Base-by-base conservation (phyloP, 1,284 basidiomycete species). In the Cystobasidium sp. region DNA sequence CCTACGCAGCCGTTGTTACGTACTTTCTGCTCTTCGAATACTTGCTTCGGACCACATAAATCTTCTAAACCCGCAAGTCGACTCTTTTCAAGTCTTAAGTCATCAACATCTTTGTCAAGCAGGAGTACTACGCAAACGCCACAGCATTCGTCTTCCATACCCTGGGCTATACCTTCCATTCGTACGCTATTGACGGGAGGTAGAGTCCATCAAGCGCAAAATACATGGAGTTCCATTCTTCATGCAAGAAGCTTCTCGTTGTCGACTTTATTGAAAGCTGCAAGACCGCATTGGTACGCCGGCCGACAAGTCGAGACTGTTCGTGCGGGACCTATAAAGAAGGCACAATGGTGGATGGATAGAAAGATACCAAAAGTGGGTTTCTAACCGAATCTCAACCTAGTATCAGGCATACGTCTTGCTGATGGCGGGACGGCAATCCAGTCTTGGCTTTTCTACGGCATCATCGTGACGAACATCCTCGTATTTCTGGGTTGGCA, bases 371-470 rank as follows among this genome's bases (percentile, higher is more conserved):
- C 68, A 24, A 71, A 52, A 22, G 52, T 56, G 52, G 14, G 53
- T 22, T 18, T 1, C 46, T 6, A 20, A 49, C 52, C n/a, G 18
- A n/a, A 41, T 3, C 41, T 16, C 14, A 44, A 12, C 22, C 31
- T 52, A 41, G 22, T 16, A 39, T 22, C 16, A 44, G 46, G 46
- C n/a, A 12, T n/a, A 49, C 46, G 41, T 12, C 41, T 5, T 16
- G 24, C 5, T 18, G 31, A 49, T 47, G 39, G 16, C 24, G 31
- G 52, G 39, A 6, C 18, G 6, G 9, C 9, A 22, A 18, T 65
- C 1, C 31, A 66, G 66, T 44, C 52, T 6, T 73, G 70, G 70
- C 63, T 73, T 7, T 65, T 73, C 70, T 73, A 66, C 55, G 70
- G 70, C 9, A 73, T 73, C 49, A 73, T 73, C 14, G 63, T 31